Conservation (phyloP, 345 rosid genomes). For the Bretschneidera sinensis region DNA sequence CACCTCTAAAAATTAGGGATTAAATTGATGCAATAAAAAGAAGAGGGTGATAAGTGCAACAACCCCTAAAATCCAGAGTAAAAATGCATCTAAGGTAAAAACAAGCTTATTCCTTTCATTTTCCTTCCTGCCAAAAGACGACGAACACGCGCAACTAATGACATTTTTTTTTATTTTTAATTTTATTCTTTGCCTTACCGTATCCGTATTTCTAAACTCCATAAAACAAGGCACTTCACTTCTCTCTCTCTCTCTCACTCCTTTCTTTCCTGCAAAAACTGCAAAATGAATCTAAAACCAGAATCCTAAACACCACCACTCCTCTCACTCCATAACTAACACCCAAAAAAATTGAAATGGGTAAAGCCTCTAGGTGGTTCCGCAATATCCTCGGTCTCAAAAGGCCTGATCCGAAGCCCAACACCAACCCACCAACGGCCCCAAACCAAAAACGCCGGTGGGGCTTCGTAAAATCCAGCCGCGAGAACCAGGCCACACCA, state of each 20-base stretch:
- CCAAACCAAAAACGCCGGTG: slow-evolving; percentile 57
- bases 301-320: neutral
- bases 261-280: slow-evolving; percentile 9
- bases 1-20: too few relatives aligned
- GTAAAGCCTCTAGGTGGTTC: slow-evolving; percentile 81
- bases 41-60: too few relatives aligned
- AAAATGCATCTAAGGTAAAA: too few relatives aligned
- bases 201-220: neutral
- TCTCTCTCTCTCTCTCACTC: slow-evolving; percentile 7
- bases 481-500: slow-evolving; percentile 31
- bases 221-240: neutral
- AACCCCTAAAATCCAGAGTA: too few relatives aligned
- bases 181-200: neutral
- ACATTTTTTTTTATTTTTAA: too few relatives aligned
- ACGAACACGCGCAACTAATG: slow-evolving; percentile 25
- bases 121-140: too few relatives aligned
- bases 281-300: neutral
- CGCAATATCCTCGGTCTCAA: slow-evolving; percentile 63
- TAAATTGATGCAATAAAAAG: too few relatives aligned
- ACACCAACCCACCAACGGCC: slow-evolving; percentile 16
- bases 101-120: too few relatives aligned
- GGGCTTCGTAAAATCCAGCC: slow-evolving; percentile 77
- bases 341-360: slow-evolving; percentile 35
- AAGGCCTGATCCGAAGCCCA: slow-evolving; percentile 38
- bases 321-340: neutral